A percentile compares a stretch with the other conserved stretches of the same genome.
Evolutionary conservation across 352 stramenopile genomes (phyloP).

Genomic region (Pythium guiyangense): DNA sequence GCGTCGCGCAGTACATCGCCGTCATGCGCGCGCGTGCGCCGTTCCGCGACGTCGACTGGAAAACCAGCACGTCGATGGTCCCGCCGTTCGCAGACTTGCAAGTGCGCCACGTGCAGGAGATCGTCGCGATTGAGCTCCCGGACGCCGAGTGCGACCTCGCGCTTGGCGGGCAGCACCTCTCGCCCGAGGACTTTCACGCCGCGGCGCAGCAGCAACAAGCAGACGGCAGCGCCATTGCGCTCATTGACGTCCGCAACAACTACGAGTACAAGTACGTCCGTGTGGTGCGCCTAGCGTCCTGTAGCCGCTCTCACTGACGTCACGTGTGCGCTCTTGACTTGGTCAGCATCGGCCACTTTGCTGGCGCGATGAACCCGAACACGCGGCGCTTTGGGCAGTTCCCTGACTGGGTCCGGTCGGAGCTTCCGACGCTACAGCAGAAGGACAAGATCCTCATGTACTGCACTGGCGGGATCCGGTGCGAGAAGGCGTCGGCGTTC

Average conservation of each 20-base stretch:
- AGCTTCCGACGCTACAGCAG: slow-evolving; percentile 50
- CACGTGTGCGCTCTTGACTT: not conserved
- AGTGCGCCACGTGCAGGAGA: slow-evolving; percentile 61
- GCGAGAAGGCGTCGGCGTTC: slow-evolving; percentile 82
- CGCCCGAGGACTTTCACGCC: slow-evolving; percentile 56
- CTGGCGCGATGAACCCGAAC: slow-evolving; percentile 68
- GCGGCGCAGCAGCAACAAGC: slow-evolving; percentile 20
- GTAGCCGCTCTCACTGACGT: not conserved
- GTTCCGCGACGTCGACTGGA: slow-evolving; percentile 75
- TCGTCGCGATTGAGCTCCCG: slow-evolving; percentile 73
- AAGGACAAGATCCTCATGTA: slow-evolving; percentile 83
- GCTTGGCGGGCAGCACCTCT: slow-evolving; percentile 48
- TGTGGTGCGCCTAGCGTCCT: not conserved
- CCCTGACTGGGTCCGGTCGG: slow-evolving; percentile 50
- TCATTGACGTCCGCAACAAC: slow-evolving; percentile 75
- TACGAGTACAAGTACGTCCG: slow-evolving; percentile 73
- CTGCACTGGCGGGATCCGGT: too few relatives aligned
- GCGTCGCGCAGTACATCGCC: slow-evolving; percentile 62
- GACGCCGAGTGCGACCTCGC: slow-evolving; percentile 40
- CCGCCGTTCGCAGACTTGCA: slow-evolving; percentile 63
- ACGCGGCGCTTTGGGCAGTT: slow-evolving; percentile 81
- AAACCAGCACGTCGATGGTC: slow-evolving; percentile 48
- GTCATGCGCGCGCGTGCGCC: slow-evolving; percentile 33
- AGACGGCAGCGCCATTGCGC: slow-evolving; percentile 24
- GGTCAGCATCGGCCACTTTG: slow-evolving; percentile 70